Base-by-base conservation (phyloP, 2,329 filamentous ascomycete species). In the Ophiostoma ips region DNA sequence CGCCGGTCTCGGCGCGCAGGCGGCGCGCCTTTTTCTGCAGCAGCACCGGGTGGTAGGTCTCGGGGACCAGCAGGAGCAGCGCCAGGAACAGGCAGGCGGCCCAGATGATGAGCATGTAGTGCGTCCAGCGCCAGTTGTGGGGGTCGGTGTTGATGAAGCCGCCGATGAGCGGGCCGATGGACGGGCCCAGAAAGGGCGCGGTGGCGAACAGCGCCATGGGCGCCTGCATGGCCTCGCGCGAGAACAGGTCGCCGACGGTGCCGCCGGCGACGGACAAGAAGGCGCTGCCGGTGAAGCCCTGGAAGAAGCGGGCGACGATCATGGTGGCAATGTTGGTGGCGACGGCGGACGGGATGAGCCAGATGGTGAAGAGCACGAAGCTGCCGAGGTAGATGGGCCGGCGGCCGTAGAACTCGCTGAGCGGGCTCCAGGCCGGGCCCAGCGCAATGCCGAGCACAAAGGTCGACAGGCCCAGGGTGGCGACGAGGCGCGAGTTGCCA, bases 51-150 rank as follows among this genome's bases (percentile, higher is more conserved):
- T 81, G 85, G 63, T 92, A 95, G 1, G 88, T 95, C 68, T 95
- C 88, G 5, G 88, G 89, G 3, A 95, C 87, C 40, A 88, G 70
- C 33, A 87, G 61, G 33, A 81, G 61, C 48, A 95, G 81, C 52
- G 78, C 67, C 11, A 72, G 61, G 46, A 87, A 71, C 58, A 87
- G 66, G 8, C 71, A 64, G n/a, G 72, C 77, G 2, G 80, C 73
- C 87, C 87, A 94, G 47, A 95, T 94, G 47, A 94, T 66, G 52
- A 94, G 70, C 4, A 88, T 73, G 61, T 89, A 95, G 64, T 92
- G 89, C 0, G 82, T 84, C 85, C 85, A 92, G 48, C 84, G 71
- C 83, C 87, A 95, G 50, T 70, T 68, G 3, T 73, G 74, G 58
- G 82, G 78, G 57, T 83, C 77, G 28, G 30, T 15, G 62, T 90